Evolutionary conservation across 768 basidiomycete genomes (phyloP), one percentile per base, ranked within the genome.

Genomic region (Amanita jacksonii): DNA sequence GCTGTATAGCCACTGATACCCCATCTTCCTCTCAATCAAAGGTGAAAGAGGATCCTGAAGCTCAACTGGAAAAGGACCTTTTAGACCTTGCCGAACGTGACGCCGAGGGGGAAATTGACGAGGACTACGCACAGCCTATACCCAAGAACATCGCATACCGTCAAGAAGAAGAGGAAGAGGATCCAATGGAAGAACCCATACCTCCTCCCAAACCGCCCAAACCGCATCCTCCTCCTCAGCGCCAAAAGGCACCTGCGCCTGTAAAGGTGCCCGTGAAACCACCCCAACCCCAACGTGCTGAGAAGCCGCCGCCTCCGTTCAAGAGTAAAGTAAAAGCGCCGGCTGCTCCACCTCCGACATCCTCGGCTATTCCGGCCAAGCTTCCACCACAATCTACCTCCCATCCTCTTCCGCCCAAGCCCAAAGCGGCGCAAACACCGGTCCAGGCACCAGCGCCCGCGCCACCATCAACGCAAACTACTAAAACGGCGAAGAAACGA

Each of bases 111-210:
- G 62, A 72, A 15, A 70, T 64, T 23, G 56, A 52, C 43, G 62
- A 72, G 19, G 70, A 73, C 15, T 60, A 70, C 18, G 67, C 66
- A 46, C 65, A 70, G 45, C 54, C 68, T 36, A 48, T 70, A 41
- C 60, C 63, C 35, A 50, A 46, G 45, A 46, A 57, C 47, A 43
- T 55, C 28, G 54, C 52, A 5, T 49, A 48, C 39, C 48, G 43
- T 41, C 55, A 55, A 49, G 60, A 62, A 36, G 68, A 68, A 37
- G 64, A 66, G 42, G 66, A 69, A 42, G 62, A 62, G 19, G 65
- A 63, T 28, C 20, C 25, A 24, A 51, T 57, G 27, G 60, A 57
- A 20, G 65, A 59, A 41, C 54, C 57, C 28, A 51, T 45, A 40
- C 54, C 53, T 36, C 62, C 64, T 31, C 56, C 58, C 25, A 62